Base-by-base conservation (phyloP, 306 rosid genomes). In the Abrus pulchellus region DNA sequence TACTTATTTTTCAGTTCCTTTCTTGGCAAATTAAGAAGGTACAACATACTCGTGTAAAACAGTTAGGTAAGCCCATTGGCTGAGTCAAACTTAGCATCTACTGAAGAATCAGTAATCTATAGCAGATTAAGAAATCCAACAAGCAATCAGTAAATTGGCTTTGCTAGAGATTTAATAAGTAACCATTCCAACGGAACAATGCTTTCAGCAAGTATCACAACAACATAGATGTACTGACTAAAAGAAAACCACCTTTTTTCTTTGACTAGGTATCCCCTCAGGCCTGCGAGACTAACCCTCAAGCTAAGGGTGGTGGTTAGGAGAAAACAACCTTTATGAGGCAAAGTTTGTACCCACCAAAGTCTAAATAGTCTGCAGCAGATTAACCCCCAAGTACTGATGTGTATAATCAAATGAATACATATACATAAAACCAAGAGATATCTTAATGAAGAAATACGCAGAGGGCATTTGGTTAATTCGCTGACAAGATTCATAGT, bases 61-160 rank as follows among this genome's bases (percentile, higher is more conserved):
- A 14, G 53, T 9, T 43, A 38, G 41, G 3, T 2, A 38, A 38
- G 41, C 41, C 41, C 41, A 38, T 38, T 2, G 41, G 41, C 41
- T 29, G 28, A 69, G 56, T 12, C 44, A 49, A 69, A 48, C 60
- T 48, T 69, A 1, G 30, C 75, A 48, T 30, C 1, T 47, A 48
- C 20, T 49, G 60, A 44, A 44, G 9, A 44, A 44, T 44, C 49
- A 6, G 49, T 44, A 44, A 10, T 29, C 45, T 7, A 45, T 36
- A 69, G n/a, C 38, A 33, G 57, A 68, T 29, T 28, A 68, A 44
- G 74, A 47, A 12, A 68, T 68, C 59, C 57, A 47, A 48, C 43
- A 48, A 20, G 44, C 75, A 69, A n/a, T 6, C 38, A 53, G 10
- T 48, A 69, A 30, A 12, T 48, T 69, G 60, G 60, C 11, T 68